Evolutionary conservation across 148 eudicot species (phyloP).

Genomic region (Chenopodium berlandieri): DNA sequence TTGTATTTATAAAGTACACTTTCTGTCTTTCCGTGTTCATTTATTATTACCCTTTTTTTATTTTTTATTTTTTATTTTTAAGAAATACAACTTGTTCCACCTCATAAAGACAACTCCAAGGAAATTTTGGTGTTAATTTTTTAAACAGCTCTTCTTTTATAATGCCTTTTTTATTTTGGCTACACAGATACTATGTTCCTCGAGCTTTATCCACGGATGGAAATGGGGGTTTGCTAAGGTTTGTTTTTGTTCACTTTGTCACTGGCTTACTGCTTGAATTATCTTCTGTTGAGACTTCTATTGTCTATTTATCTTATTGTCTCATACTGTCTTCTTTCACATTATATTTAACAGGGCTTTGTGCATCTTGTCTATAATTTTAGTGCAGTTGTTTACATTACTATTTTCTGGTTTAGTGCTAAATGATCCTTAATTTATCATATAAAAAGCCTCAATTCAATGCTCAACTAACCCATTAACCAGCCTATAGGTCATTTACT

Average conservation of each 20-base stretch:
- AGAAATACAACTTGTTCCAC: neutral
- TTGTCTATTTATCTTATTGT: neutral
- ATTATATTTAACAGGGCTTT: neutral
- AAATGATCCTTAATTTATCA: neutral
- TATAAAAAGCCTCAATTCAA: neutral
- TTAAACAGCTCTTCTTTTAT: neutral
- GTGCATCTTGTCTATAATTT: neutral
- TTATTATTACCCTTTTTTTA: too few relatives aligned
- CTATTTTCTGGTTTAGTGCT: neutral
- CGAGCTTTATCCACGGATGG: conserved; percentile 27
- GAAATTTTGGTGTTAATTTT: neutral
- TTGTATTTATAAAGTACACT: too few relatives aligned
- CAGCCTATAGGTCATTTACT: neutral
- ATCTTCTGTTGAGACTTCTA: conserved; percentile 8
- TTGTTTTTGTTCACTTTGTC: conserved; percentile 14
- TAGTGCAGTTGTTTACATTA: too few relatives aligned
- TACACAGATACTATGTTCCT: conserved; percentile 36
- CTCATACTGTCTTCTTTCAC: neutral
- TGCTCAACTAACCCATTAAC: neutral
- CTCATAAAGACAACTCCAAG: neutral
- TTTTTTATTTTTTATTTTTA: neutral
- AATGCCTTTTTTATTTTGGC: conserved; percentile 5
- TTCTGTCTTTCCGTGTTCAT: neutral
- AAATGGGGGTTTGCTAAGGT: conserved; percentile 44
- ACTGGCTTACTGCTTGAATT: neutral